Percentiles rank a stretch among this genome's conserved stretches.
Evolutionary conservation across 2,329 filamentous ascomycete species (phyloP).

Genomic region (Claviceps cyperi): DNA sequence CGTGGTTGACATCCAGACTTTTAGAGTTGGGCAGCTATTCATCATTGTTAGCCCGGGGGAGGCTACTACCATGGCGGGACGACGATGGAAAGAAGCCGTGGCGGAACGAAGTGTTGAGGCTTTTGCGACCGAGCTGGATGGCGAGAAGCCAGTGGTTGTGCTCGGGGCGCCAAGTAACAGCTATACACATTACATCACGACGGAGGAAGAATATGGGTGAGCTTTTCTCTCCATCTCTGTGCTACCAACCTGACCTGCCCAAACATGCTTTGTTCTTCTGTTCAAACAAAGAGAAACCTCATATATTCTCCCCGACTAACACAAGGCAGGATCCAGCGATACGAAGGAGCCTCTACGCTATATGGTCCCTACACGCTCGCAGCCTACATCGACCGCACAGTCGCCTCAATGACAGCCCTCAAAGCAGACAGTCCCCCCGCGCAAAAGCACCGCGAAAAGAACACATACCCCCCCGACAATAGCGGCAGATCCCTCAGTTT

Average conservation of each 20-base stretch:
- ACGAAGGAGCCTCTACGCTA: constrained; percentile 80
- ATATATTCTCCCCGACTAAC: background rate
- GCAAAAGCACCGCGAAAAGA: constrained; percentile 20
- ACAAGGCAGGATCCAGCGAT: constrained; percentile 52
- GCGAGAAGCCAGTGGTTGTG: constrained; percentile 51
- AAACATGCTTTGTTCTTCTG: background rate
- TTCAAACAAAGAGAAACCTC: background rate
- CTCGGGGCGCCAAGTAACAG: constrained; percentile 79
- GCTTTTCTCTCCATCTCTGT: background rate
- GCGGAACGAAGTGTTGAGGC: constrained; percentile 30
- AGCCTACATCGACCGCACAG: constrained; percentile 70
- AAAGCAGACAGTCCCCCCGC: constrained; percentile 26
- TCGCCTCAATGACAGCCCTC: constrained; percentile 55
- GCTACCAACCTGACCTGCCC: background rate
- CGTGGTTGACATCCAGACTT: constrained; percentile 71
- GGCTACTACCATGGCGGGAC: constrained; percentile 80
- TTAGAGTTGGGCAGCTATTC: constrained; percentile 71
- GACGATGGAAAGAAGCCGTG: constrained; percentile 68
- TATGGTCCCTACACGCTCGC: constrained; percentile 75
- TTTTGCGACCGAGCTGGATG: constrained; percentile 25
- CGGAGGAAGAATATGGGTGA: constrained; percentile 46
- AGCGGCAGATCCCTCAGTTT: constrained; percentile 61
- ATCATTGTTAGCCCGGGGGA: constrained; percentile 80
- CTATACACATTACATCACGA: constrained; percentile 68
- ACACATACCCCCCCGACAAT: constrained; percentile 61